Conservation (phyloP, 1,139 yeast genomes). For the Pichia sp. region DNA sequence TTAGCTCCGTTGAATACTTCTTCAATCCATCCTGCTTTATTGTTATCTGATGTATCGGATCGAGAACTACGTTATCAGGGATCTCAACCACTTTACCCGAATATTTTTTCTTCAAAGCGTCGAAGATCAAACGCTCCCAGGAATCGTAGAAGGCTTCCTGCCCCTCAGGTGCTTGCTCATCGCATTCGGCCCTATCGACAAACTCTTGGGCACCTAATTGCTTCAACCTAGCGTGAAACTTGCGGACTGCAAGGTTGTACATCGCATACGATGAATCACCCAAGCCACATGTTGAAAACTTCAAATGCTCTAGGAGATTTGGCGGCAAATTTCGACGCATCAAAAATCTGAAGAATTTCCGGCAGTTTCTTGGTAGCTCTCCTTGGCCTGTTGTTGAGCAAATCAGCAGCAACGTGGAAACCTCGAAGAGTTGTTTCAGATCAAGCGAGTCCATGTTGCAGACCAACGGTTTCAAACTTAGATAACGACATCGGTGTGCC, state of each 20-base stretch:
- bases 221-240: slow-evolving; percentile 67
- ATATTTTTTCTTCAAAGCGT: slow-evolving; percentile 34
- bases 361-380: slow-evolving; percentile 76
- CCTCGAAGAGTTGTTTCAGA: slow-evolving; percentile 45
- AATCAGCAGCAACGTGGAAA: slow-evolving; percentile 37
- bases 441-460: slow-evolving; percentile 62
- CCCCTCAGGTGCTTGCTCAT: slow-evolving; percentile 79
- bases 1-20: background rate
- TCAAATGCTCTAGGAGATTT: slow-evolving; percentile 57
- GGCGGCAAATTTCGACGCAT: slow-evolving; percentile 63
- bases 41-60: slow-evolving; percentile 38
- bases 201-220: slow-evolving; percentile 82
- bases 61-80: slow-evolving; percentile 40
- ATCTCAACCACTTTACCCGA: slow-evolving; percentile 23
- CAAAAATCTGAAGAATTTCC: slow-evolving; percentile 67
- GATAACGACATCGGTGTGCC: slow-evolving; percentile 51
- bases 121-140: slow-evolving; percentile 59
- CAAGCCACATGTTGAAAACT: slow-evolving; percentile 74
- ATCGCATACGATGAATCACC: slow-evolving; percentile 94
- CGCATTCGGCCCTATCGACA: slow-evolving; percentile 78
- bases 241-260: slow-evolving; percentile 80
- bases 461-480: slow-evolving; percentile 48
- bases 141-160: slow-evolving; percentile 71
- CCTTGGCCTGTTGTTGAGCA: slow-evolving; percentile 97
- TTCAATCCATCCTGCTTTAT: slow-evolving; percentile 22